Evolutionary conservation across 2,329 filamentous ascomycete species (phyloP).

Genomic region (Fusarium kyushuense): DNA sequence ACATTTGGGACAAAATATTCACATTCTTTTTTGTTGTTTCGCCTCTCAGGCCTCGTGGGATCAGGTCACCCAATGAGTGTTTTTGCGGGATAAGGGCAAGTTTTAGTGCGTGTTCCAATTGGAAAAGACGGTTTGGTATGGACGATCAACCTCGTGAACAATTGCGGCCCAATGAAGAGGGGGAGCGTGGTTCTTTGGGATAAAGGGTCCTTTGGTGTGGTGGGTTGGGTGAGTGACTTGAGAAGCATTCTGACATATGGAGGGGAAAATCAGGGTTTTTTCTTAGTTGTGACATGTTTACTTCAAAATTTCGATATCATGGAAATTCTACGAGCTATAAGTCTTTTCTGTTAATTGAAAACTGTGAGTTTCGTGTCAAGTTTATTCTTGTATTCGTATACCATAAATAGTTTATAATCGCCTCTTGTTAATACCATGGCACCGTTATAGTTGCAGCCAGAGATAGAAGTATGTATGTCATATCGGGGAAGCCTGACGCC

Average conservation of each 20-base stretch:
- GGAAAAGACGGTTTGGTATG: slow-evolving; percentile 5
- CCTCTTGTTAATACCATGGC: slow-evolving; percentile 13
- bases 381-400: slow-evolving; percentile 2
- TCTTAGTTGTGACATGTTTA: slow-evolving; percentile 7
- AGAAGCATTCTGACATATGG: not conserved
- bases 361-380: not conserved
- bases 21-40: not conserved
- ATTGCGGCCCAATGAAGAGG: slow-evolving; percentile 45
- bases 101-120: slow-evolving; percentile 18
- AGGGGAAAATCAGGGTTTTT: slow-evolving; percentile 18
- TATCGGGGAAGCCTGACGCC: slow-evolving; percentile 29
- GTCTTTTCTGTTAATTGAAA: not conserved
- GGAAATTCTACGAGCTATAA: not conserved
- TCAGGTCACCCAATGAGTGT: slow-evolving; percentile 2
- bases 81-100: not conserved
- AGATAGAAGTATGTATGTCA: slow-evolving; percentile 16
- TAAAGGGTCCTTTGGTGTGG: slow-evolving; percentile 34
- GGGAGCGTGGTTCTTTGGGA: slow-evolving; percentile 16
- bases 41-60: slow-evolving; percentile 22
- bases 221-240: slow-evolving; percentile 43
- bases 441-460: slow-evolving; percentile 8
- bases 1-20: not conserved
- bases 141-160: slow-evolving; percentile 30
- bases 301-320: not conserved
- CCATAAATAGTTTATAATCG: slow-evolving; percentile 24